Base-by-base conservation (phyloP, 352 stramenopile genomes). In the Pilasporangium apinafurcum region DNA sequence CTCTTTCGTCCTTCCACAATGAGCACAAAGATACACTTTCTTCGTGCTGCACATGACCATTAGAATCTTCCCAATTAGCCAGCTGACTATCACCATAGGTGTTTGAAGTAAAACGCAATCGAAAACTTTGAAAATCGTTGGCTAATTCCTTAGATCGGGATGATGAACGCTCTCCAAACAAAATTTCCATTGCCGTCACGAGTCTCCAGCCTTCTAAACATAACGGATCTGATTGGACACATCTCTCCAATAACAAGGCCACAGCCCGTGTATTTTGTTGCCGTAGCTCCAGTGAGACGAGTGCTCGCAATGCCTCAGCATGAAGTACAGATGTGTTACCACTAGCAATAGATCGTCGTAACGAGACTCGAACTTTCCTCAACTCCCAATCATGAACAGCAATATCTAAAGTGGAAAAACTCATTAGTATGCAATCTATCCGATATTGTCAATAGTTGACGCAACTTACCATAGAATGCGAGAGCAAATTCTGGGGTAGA, bases 351-450 rank as follows among this genome's bases (percentile, higher is more conserved):
- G 61, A 65, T 46, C 46, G 65, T 36, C 44, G 44, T 21, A 83
- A 40, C n/a, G 43, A 56, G 37, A 51, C 47, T 33, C 67, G 65
- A 1, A 71, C 62, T 14, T 66, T 63, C 18, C 71, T 46, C 29
- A 65, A 55, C 42, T 83, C 70, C 67, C 67, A 83, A 22, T 73
- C 61, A 24, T 78, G 55, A 25, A 31, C 43, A 22, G 64, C 70
- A 31, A 53, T 37, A n/a, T 58, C 67, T 83, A n/a, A 18, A 21
- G 18, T 1, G 5, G 18, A 9, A 22, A 41, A 1, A n/a, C n/a
- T n/a, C n/a, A n/a, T n/a, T n/a, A n/a, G n/a, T n/a, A n/a, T n/a
- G n/a, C n/a, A n/a, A n/a, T n/a, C n/a, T n/a, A n/a, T n/a, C n/a
- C n/a, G n/a, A n/a, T n/a, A n/a, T n/a, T n/a, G n/a, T n/a, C n/a